Conservation (phyloP, 805 yeast genomes). For the Wickerhamomyces bovis region DNA sequence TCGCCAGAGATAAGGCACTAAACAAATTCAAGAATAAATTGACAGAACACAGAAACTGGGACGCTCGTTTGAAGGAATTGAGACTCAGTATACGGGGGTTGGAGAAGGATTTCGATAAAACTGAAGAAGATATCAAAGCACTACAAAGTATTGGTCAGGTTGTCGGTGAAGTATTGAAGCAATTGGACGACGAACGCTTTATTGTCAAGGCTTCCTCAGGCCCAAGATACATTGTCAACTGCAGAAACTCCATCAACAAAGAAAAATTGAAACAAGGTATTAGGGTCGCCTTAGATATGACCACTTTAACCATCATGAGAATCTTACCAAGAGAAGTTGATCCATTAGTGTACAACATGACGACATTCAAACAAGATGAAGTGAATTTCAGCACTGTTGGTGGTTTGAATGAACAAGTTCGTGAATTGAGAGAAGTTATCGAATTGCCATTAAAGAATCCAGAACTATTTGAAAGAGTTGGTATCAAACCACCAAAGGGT, state of each 20-base stretch:
- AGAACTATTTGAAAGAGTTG: constrained; percentile 90
- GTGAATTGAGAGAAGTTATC: constrained; percentile 95
- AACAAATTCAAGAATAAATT: constrained; percentile 76
- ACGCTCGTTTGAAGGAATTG: constrained; percentile 78
- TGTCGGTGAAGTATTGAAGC: constrained; percentile 94
- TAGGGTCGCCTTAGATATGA: constrained; percentile 94
- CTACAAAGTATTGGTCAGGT: constrained; percentile 95
- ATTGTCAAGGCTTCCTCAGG: constrained; percentile 96
- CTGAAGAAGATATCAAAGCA: constrained; percentile 96
- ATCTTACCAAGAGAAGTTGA: constrained; percentile 96
- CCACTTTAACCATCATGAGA: constrained; percentile 96
- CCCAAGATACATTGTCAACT: constrained; percentile 96
- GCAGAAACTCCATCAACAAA: constrained; percentile 86
- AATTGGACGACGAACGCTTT: constrained; percentile 87
- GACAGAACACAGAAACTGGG: constrained; percentile 92
- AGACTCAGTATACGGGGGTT: constrained; percentile 78
- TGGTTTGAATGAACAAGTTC: constrained; percentile 90
- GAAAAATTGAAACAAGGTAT: constrained; percentile 85
- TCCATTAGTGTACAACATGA: constrained; percentile 97
- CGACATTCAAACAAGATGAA: constrained; percentile 96
- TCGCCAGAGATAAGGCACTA: constrained; percentile 74
- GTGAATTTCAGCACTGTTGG: constrained; percentile 93
- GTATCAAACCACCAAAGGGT: constrained; percentile 98
- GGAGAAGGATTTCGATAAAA: constrained; percentile 80
- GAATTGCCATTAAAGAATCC: constrained; percentile 97